Evolutionary conservation across 768 basidiomycete species (phyloP).

Genomic region (Paxillus rubicundulus): DNA sequence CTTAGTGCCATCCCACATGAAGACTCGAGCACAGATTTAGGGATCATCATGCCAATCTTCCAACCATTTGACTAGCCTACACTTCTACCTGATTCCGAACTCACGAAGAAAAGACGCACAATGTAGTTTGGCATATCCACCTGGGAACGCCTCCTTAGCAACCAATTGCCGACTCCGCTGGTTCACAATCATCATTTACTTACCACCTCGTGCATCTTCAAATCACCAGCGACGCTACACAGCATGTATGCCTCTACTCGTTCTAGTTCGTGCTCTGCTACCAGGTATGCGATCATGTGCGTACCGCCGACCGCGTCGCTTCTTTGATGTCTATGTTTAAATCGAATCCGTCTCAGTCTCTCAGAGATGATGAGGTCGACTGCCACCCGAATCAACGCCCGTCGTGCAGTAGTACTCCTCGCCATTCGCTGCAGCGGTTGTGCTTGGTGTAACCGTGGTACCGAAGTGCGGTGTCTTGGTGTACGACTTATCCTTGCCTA

Average conservation of each 20-base stretch:
- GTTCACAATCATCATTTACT: conserved; percentile 9
- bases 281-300: conserved; percentile 56
- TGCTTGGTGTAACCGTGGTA: conserved; percentile 26
- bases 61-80: not conserved
- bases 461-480: conserved; percentile 58
- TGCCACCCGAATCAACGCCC: conserved; percentile 46
- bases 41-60: conserved; percentile 60
- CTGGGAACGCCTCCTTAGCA: conserved; percentile 26
- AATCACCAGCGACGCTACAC: conserved; percentile 57
- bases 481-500: conserved; percentile 54
- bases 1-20: not conserved
- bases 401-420: conserved; percentile 56
- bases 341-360: not conserved
- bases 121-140: conserved; percentile 68
- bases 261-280: conserved; percentile 40
- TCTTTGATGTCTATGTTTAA: conserved; percentile 43
- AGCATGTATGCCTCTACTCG: conserved; percentile 58
- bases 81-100: too few species aligned
- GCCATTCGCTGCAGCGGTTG: conserved; percentile 8
- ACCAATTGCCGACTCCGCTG: not conserved
- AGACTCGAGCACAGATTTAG: conserved; percentile 39
- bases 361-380: too few species aligned
- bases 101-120: conserved; percentile 33
- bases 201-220: conserved; percentile 61
- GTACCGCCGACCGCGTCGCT: conserved; percentile 53